These are phyloP conservation scores for Cladosporium colombiae DNA, from an alignment of 2,329 filamentous ascomycete species.

Conservation along the genomic window DNA sequence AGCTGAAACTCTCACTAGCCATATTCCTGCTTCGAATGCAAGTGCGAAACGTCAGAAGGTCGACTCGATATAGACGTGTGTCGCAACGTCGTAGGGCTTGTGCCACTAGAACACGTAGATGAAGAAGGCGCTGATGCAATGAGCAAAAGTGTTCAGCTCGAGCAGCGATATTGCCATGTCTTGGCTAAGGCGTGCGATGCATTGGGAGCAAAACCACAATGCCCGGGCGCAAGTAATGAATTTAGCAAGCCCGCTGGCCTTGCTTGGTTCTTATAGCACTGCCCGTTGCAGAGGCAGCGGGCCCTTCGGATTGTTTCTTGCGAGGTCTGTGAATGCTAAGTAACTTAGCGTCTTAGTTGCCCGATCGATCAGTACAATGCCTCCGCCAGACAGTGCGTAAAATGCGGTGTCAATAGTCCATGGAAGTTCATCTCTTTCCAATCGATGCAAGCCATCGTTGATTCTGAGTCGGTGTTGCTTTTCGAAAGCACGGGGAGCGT, in stretches of 20 bases:
- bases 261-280: constrained; percentile 19
- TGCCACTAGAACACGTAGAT: constrained; percentile 30
- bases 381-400: constrained; percentile 4
- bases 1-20: not conserved
- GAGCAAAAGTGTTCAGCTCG: constrained; percentile 29
- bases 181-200: constrained; percentile 23
- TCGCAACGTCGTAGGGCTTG: constrained; percentile 28
- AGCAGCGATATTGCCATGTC: constrained; percentile 25
- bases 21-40: not conserved
- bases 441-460: not conserved
- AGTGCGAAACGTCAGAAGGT: too few species aligned
- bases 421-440: not conserved
- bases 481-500: not conserved
- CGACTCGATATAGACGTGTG: constrained; percentile 17
- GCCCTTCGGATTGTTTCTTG: not conserved
- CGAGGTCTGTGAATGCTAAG: rapidly evolving
- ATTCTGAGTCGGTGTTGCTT: not conserved
- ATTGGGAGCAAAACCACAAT: constrained; percentile 29
- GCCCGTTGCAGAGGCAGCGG: not conserved
- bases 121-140: constrained; percentile 27
- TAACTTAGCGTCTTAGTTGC: not conserved
- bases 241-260: constrained; percentile 25
- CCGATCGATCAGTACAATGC: not conserved
- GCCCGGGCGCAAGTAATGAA: constrained; percentile 24
- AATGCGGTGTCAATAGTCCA: constrained; percentile 8